Conservation (phyloP, 2,329 filamentous ascomycete species). For the Polychaeton citri region DNA sequence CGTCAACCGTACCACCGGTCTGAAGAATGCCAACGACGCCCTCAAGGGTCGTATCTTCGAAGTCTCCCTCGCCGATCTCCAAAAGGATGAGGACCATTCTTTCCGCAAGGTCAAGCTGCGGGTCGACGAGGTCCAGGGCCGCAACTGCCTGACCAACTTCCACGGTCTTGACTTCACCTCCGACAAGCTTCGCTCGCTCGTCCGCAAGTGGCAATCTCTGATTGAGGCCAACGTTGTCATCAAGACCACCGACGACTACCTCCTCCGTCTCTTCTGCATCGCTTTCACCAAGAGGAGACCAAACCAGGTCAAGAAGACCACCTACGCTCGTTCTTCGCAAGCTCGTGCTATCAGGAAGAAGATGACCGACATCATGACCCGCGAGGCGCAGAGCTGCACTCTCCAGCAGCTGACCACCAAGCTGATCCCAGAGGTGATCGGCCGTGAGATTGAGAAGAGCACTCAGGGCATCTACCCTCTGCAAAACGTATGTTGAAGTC, state of each 20-base stretch:
- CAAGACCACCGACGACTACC: constrained; percentile 99
- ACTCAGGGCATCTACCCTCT: constrained; percentile 99
- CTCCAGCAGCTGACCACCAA: constrained; percentile 94
- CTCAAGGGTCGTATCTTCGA: constrained; percentile 98
- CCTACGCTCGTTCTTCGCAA: constrained; percentile 92
- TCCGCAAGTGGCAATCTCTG: constrained; percentile 98
- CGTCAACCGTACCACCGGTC: constrained; percentile 97
- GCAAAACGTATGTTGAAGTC: constrained; percentile 62
- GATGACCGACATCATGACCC: constrained; percentile 98
- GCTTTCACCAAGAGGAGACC: constrained; percentile 98
- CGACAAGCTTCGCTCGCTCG: constrained; percentile 97
- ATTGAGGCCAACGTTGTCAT: constrained; percentile 99
- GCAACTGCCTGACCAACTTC: constrained; percentile 99
- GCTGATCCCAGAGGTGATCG: constrained; percentile 98
- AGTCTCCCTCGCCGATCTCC: constrained; percentile 95
- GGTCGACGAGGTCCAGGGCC: constrained; percentile 97
- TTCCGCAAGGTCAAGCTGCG: constrained; percentile 99
- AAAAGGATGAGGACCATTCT: constrained; percentile 99
- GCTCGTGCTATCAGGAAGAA: constrained; percentile 98
- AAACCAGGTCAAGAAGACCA: constrained; percentile 99
- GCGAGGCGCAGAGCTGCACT: constrained; percentile 88
- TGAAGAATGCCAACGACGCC: constrained; percentile 99
- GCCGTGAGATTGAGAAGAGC: constrained; percentile 98
- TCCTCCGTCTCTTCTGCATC: constrained; percentile 96
- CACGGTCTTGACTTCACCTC: constrained; percentile 99